A percentile compares a stretch with the other conserved stretches of the same genome.
These are phyloP conservation scores for Nemophila menziesii DNA, from an alignment of 257 asterid species.

Conservation along the genomic window DNA sequence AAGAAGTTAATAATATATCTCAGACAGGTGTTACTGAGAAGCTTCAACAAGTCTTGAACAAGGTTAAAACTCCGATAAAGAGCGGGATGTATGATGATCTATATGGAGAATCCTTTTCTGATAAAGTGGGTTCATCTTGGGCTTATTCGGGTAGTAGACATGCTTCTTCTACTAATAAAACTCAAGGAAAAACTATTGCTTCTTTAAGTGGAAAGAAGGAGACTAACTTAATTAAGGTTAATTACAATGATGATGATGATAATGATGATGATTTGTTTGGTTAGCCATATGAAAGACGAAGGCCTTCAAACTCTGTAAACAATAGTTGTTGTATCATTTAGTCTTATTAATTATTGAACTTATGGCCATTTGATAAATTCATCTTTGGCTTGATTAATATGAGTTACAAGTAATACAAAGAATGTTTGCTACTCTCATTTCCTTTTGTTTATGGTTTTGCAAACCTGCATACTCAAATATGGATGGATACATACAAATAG, in stretches of 20 bases:
- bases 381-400: slow-evolving; percentile 4
- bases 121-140: slow-evolving; percentile 83
- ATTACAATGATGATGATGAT: slow-evolving; percentile 27
- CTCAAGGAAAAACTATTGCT: slow-evolving; percentile 25
- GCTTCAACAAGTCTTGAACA: slow-evolving; percentile 72
- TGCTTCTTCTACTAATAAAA: slow-evolving; percentile 24
- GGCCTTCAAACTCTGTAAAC: slow-evolving; percentile 17
- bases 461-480: too few relatives aligned
- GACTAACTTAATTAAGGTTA: slow-evolving; percentile 19
- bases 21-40: slow-evolving; percentile 73
- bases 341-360: slow-evolving; percentile 10
- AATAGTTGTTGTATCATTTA: slow-evolving; percentile 24
- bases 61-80: slow-evolving; percentile 64
- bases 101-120: slow-evolving; percentile 74
- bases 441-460: background rate
- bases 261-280: slow-evolving; percentile 88
- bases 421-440: background rate
- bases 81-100: slow-evolving; percentile 87
- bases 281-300: slow-evolving; percentile 27
- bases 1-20: slow-evolving; percentile 29
- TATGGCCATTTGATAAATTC: background rate
- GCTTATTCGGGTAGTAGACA: slow-evolving; percentile 38
- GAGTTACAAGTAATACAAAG: background rate
- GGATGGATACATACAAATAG: too few relatives aligned
- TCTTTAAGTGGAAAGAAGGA: slow-evolving; percentile 20